Conservation (phyloP, 805 yeast genomes). For the Suhomyces faveliae region DNA sequence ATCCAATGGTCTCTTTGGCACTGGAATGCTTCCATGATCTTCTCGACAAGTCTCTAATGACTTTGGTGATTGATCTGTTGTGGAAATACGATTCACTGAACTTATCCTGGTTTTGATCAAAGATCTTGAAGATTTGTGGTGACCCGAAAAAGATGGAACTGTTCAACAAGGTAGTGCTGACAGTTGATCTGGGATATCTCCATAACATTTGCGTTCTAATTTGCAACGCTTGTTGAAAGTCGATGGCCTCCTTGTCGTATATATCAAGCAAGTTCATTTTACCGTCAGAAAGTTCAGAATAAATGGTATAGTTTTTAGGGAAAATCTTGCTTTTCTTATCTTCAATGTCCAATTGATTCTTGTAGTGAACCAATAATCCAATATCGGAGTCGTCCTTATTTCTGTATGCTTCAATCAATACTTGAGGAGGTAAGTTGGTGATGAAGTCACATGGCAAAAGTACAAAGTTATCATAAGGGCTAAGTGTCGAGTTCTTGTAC, state of each 20-base stretch:
- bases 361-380: constrained; percentile 76
- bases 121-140: constrained; percentile 49
- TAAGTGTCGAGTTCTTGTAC: constrained; percentile 40
- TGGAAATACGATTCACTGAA: constrained; percentile 37
- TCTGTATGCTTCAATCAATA: constrained; percentile 78
- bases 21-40: constrained; percentile 83
- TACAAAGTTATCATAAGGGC: constrained; percentile 51
- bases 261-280: constrained; percentile 62
- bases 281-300: constrained; percentile 47
- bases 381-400: constrained; percentile 64
- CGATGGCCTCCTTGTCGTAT: constrained; percentile 66
- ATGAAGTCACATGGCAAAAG: constrained; percentile 91
- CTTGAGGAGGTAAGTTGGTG: constrained; percentile 89
- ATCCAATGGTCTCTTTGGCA: constrained; percentile 58
- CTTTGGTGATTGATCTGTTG: constrained; percentile 56
- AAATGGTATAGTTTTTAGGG: constrained; percentile 65
- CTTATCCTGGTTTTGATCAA: constrained; percentile 38
- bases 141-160: constrained; percentile 58
- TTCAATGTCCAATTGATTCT: constrained; percentile 68
- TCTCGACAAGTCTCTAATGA: constrained; percentile 84
- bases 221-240: constrained; percentile 67
- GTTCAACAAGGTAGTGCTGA: constrained; percentile 73
- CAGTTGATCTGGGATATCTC: constrained; percentile 77
- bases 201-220: constrained; percentile 86
- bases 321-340: constrained; percentile 66